Evolutionary conservation across 306 rosid species (phyloP).

Genomic region (Aeschynomene evenia): DNA sequence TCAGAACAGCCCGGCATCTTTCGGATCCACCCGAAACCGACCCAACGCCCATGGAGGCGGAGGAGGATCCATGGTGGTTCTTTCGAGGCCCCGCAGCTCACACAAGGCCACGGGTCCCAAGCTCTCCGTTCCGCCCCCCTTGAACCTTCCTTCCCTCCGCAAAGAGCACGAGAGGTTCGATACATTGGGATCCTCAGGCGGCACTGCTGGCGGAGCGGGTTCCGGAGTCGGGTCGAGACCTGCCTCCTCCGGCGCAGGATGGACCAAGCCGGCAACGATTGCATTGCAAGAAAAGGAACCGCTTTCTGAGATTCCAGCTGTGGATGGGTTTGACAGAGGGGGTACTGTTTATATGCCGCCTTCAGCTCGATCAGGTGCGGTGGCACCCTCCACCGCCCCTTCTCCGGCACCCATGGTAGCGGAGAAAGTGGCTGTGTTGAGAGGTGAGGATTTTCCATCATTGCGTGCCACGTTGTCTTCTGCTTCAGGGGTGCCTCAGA

Average conservation of each 20-base stretch:
- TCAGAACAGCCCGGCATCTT: conserved; percentile 44
- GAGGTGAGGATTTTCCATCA: conserved; percentile 98
- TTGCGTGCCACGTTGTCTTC: conserved; percentile 73
- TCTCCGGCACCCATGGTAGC: neutral
- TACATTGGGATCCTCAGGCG: conserved; percentile 64
- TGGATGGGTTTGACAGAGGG: conserved; percentile 50
- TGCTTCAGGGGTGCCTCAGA: conserved; percentile 18
- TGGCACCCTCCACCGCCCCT: conserved; percentile 26
- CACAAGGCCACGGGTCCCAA: conserved; percentile 77
- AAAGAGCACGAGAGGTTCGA: conserved; percentile 90
- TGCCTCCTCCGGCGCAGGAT: conserved; percentile 75
- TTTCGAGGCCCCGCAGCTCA: conserved; percentile 85
- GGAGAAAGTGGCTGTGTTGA: conserved; percentile 45
- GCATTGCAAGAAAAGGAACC: conserved; percentile 56
- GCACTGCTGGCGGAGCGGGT: conserved; percentile 60
- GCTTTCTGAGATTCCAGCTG: conserved; percentile 28
- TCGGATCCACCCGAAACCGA: conserved; percentile 58
- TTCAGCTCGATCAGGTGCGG: conserved; percentile 51
- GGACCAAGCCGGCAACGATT: conserved; percentile 68
- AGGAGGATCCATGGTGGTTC: conserved; percentile 72
- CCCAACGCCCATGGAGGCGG: conserved; percentile 45
- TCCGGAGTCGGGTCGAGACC: conserved; percentile 78
- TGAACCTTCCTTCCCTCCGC: conserved; percentile 86
- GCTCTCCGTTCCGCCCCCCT: conserved; percentile 99
- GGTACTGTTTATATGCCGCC: conserved; percentile 62